Conservation (phyloP, 176 grass and related monocot genomes). For the Elaeis guineensis region DNA sequence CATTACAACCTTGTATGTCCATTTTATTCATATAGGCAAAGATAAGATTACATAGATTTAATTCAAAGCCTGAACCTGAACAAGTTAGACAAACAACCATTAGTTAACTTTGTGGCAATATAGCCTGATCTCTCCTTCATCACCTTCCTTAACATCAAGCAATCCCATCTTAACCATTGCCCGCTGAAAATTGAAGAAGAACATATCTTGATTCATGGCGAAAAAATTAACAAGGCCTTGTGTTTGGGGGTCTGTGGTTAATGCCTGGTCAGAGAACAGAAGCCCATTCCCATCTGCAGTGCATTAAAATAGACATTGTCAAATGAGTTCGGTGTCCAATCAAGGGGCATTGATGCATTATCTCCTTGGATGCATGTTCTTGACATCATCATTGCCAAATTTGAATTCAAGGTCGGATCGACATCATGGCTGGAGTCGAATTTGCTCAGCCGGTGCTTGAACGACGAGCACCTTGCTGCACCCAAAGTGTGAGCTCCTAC, state of each 20-base stretch:
- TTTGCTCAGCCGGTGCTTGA: constrained; percentile 31
- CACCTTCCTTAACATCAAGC: constrained; percentile 63
- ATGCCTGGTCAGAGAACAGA: constrained; percentile 64
- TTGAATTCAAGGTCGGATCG: constrained; percentile 28
- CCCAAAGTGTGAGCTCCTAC: constrained; percentile 79
- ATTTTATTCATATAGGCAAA: too few species aligned
- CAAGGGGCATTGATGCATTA: constrained; percentile 40
- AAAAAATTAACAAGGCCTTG: constrained; percentile 40
- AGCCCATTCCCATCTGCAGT: constrained; percentile 51
- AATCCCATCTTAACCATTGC: constrained; percentile 86
- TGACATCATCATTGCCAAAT: constrained; percentile 18
- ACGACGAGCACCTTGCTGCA: constrained; percentile 44
- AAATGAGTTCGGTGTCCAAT: constrained; percentile 44
- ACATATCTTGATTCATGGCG: constrained; percentile 54
- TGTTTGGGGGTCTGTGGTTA: constrained; percentile 56
- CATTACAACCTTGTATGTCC: too few species aligned
- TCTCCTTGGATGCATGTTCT: constrained; percentile 40
- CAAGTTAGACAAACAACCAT: too few species aligned
- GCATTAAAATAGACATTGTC: constrained; percentile 62
- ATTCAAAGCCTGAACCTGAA: background rate
- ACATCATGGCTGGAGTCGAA: constrained; percentile 24
- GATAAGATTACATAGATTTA: too few species aligned
- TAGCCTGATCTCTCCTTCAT: constrained; percentile 53
- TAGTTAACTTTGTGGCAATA: constrained; percentile 51
- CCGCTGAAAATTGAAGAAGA: constrained; percentile 73